Percentiles rank a stretch among this genome's conserved stretches.
phyloP scores from a whole-genome alignment of 2,329 filamentous ascomycete genomes.

The Onygena corvina region DNA sequence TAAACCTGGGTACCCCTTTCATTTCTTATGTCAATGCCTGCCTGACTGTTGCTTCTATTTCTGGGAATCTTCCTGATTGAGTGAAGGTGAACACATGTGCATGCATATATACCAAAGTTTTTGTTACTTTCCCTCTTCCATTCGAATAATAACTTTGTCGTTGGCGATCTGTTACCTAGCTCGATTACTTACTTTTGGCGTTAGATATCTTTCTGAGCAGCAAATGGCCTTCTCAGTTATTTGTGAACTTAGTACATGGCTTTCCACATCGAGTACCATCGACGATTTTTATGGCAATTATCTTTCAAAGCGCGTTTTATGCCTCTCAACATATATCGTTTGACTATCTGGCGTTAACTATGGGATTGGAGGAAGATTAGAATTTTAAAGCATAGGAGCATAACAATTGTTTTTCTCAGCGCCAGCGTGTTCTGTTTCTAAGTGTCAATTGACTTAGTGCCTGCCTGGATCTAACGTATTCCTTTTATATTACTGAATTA shows the following conservation, averaged over 20 bases:
- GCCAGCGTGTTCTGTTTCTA: no score
- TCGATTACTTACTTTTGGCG: not conserved
- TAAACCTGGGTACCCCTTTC: not conserved
- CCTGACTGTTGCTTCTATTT: not conserved
- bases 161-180: not conserved
- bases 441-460: no score
- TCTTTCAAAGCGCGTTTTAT: not conserved
- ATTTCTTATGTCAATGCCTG: not conserved
- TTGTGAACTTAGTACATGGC: not conserved
- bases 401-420: no score
- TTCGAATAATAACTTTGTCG: not conserved
- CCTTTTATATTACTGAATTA: no score
- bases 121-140: not conserved
- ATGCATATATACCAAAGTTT: constrained; percentile 5
- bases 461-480: no score
- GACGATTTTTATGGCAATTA: not conserved
- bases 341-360: no score
- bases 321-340: no score
- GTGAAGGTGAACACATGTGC: not conserved
- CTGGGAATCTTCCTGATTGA: not conserved
- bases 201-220: constrained; percentile 1
- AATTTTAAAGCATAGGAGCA: no score
- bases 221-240: not conserved
- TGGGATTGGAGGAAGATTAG: no score
- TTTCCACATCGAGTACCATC: not conserved